phyloP scores from a whole-genome alignment of 73 alveolate genomes.

The Tetrahymena elliotti region DNA sequence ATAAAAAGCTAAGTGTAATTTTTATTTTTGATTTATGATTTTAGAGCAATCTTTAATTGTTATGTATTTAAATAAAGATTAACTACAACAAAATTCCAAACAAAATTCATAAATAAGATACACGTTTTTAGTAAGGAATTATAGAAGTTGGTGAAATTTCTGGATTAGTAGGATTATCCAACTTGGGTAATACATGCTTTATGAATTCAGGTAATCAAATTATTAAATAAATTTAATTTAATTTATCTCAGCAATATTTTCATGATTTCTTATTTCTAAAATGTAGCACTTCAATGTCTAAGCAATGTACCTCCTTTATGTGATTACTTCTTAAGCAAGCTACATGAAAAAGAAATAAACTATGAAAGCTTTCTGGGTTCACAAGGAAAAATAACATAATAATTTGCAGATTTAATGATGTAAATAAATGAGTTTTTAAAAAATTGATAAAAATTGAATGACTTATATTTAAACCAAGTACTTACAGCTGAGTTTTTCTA shows the following conservation, averaged over 20 bases:
- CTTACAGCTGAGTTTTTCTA: too few species aligned
- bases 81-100: constrained; percentile 33
- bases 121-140: background rate
- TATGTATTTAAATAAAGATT: background rate
- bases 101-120: constrained; percentile 20
- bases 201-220: constrained; percentile 60
- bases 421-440: background rate
- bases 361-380: constrained; percentile 25
- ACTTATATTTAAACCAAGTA: background rate
- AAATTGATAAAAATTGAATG: too few species aligned
- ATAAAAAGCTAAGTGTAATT: background rate
- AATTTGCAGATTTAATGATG: constrained; percentile 8
- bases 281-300: constrained; percentile 78
- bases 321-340: constrained; percentile 65
- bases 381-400: constrained; percentile 16
- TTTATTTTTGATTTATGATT: background rate
- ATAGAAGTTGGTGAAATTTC: background rate
- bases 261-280: background rate
- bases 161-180: constrained; percentile 78
- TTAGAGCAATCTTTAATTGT: background rate
- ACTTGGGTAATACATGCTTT: constrained; percentile 93
- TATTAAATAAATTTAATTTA: background rate
- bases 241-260: background rate
- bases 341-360: constrained; percentile 45
- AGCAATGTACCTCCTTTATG: constrained; percentile 80